Conservation (phyloP, 306 rosid species). For the Casuarina cunninghamiana region DNA sequence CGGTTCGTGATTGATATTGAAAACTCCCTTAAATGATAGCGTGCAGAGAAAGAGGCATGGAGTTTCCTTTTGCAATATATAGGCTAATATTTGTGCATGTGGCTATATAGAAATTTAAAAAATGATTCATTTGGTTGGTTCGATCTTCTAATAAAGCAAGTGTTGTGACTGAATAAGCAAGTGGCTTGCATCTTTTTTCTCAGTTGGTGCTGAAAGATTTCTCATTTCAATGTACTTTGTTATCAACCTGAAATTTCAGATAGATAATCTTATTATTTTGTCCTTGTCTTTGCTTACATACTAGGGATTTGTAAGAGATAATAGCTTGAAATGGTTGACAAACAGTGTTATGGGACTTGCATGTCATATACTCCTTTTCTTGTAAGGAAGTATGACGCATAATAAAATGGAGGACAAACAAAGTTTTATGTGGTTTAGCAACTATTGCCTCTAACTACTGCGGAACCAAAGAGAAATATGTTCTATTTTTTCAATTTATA, state of each 20-base stretch:
- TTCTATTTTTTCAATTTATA: no score
- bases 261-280: neutral
- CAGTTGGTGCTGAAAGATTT: neutral
- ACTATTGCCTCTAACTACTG: no score
- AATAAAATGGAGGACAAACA: no score
- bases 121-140: neutral
- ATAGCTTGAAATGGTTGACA: no score
- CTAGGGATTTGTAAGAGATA: no score
- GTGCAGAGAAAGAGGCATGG: neutral
- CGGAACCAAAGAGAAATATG: no score
- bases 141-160: neutral
- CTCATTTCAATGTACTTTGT: neutral
- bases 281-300: neutral
- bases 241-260: neutral
- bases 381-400: no score
- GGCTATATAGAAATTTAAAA: neutral
- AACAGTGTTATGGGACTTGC: neutral
- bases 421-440: no score
- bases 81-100: neutral
- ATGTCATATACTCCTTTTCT: neutral
- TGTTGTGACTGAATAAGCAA: neutral
- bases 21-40: conserved; percentile 51
- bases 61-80: neutral
- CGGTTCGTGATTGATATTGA: conserved; percentile 78
- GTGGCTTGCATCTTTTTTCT: neutral